Conservation (phyloP, 371 early-diverging fungal species). For the Apophysomyces sp. region DNA sequence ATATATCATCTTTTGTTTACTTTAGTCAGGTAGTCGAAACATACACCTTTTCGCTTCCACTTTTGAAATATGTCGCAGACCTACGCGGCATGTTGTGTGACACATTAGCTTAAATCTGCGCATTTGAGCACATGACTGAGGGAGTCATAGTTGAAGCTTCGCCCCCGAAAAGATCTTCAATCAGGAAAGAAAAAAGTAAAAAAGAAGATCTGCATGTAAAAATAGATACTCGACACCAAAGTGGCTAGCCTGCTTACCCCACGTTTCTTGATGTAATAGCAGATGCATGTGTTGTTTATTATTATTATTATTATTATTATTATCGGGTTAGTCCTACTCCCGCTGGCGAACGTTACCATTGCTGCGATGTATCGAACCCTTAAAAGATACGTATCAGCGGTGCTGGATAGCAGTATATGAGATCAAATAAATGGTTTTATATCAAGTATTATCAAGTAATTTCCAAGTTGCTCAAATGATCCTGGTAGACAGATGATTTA, state of each 20-base stretch:
- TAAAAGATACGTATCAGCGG: too few species aligned
- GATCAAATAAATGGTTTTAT: neutral
- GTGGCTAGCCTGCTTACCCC: neutral
- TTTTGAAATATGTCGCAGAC: neutral
- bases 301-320: too few species aligned
- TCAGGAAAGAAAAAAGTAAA: neutral
- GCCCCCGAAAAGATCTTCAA: too few species aligned
- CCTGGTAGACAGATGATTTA: neutral
- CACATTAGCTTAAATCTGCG: neutral
- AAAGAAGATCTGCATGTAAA: neutral
- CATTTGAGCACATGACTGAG: neutral
- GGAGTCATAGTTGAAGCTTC: too few species aligned
- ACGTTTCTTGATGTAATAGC: neutral
- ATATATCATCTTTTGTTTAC: too few species aligned
- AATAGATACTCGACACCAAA: neutral
- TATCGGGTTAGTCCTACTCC: too few species aligned
- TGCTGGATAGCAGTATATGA: neutral
- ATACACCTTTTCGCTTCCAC: neutral
- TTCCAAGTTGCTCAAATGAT: neutral
- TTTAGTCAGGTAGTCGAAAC: neutral
- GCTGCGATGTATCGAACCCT: too few species aligned
- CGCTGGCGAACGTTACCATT: too few species aligned
- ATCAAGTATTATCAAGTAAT: neutral
- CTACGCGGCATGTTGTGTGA: neutral
- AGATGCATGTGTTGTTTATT: neutral